These are phyloP conservation scores for Paramecium sonneborni DNA, from an alignment of 73 alveolate species.

Conservation along the genomic window DNA sequence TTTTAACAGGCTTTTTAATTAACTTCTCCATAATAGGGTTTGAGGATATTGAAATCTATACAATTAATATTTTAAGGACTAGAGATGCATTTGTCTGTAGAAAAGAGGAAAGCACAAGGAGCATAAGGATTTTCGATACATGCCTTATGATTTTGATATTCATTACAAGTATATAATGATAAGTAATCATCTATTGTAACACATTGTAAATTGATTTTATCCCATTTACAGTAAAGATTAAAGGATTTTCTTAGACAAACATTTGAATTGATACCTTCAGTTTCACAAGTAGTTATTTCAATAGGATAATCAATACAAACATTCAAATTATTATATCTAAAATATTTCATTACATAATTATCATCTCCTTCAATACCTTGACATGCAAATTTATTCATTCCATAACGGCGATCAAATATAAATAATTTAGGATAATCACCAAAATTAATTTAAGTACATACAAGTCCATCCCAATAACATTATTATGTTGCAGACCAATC, in stretches of 20 bases:
- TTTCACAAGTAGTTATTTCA: not conserved
- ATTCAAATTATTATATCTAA: not conserved
- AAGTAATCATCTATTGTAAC: not conserved
- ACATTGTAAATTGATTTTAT: not conserved
- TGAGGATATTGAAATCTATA: not conserved
- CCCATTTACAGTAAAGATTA: not conserved
- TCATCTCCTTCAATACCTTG: not conserved
- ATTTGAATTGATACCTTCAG: not conserved
- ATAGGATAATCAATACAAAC: not conserved
- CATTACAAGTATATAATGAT: not conserved
- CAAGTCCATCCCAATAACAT: constrained; percentile 7
- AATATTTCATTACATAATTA: not conserved
- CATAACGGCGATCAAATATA: not conserved
- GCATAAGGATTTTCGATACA: not conserved
- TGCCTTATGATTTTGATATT: not conserved
- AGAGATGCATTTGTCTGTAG: not conserved
- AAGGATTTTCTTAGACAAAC: not conserved
- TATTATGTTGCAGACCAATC: constrained; percentile 26
- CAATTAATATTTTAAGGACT: not conserved
- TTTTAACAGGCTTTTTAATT: not conserved
- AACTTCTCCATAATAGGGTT: not conserved
- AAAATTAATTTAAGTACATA: not conserved
- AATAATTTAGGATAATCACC: not conserved
- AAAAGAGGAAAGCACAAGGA: not conserved
- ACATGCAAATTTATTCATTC: not conserved